Evolutionary conservation across 2,329 filamentous ascomycete species (phyloP).

Genomic region (Colletotrichum sidae): DNA sequence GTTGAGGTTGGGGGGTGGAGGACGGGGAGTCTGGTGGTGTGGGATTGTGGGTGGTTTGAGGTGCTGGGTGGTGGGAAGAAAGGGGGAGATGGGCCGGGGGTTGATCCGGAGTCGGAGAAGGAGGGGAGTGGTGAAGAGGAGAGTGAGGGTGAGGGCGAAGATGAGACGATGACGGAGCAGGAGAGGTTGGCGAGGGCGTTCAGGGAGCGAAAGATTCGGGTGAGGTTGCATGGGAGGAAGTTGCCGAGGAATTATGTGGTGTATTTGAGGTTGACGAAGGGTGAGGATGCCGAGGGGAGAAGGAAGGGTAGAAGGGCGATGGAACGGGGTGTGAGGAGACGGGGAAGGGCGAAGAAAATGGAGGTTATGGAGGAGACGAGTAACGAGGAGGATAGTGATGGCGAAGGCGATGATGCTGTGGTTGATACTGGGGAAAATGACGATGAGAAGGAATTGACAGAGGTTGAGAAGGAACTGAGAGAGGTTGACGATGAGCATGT

Average conservation of each 20-base stretch:
- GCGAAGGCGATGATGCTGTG: conserved; percentile 42
- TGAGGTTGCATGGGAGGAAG: conserved; percentile 65
- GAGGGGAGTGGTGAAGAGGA: conserved; percentile 36
- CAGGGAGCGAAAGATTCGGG: conserved; percentile 64
- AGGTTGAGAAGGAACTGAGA: conserved; percentile 53
- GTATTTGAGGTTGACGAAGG: conserved; percentile 61
- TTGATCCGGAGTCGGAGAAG: conserved; percentile 44
- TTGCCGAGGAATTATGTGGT: conserved; percentile 66
- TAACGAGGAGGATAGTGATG: conserved; percentile 37
- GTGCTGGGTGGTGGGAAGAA: conserved; percentile 56
- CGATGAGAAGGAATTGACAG: conserved; percentile 44
- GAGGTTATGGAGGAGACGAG: conserved; percentile 24
- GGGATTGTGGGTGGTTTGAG: conserved; percentile 71
- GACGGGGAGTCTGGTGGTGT: conserved; percentile 70
- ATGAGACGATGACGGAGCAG: conserved; percentile 49
- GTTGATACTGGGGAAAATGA: conserved; percentile 28
- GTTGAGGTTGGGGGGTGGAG: conserved; percentile 66
- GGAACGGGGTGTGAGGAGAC: conserved; percentile 9
- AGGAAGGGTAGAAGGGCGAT: conserved; percentile 40
- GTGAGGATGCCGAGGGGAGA: conserved; percentile 52
- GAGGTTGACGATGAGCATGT: conserved; percentile 66
- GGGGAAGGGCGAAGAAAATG: background rate
- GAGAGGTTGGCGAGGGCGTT: conserved; percentile 65
- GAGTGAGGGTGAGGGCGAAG: conserved; percentile 38
- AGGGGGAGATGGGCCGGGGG: conserved; percentile 46